These are phyloP conservation scores for Ustilago curta DNA, from an alignment of 1,284 basidiomycete genomes.

Conservation along the genomic window DNA sequence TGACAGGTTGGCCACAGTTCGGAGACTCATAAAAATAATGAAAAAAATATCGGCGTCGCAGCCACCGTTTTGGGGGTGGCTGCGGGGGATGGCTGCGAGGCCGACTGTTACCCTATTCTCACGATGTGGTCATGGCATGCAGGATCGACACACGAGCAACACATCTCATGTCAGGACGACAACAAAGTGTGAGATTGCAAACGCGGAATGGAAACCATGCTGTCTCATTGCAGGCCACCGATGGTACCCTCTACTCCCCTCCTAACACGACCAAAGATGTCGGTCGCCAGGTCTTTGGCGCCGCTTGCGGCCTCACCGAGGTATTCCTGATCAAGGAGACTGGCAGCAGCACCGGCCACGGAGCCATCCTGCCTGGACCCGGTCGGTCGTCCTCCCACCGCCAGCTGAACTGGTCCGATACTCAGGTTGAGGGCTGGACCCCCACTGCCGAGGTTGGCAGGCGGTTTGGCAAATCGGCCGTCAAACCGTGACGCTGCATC, in stretches of 20 bases:
- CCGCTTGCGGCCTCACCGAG: slow-evolving; percentile 63
- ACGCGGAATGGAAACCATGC: background rate
- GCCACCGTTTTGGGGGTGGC: no score
- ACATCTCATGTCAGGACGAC: background rate
- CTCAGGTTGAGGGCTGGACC: slow-evolving; percentile 55
- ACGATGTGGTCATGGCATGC: no score
- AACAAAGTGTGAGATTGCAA: background rate
- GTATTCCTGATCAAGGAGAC: slow-evolving; percentile 38
- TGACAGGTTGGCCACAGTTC: no score
- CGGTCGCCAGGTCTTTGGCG: slow-evolving; percentile 61
- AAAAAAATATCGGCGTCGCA: no score
- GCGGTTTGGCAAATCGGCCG: slow-evolving; percentile 49
- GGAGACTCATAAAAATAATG: no score
- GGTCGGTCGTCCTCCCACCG: slow-evolving; percentile 33
- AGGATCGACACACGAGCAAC: no score
- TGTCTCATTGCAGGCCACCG: slow-evolving; percentile 32
- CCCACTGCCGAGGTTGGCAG: slow-evolving; percentile 33
- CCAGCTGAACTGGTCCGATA: slow-evolving; percentile 61
- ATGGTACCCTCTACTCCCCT: slow-evolving; percentile 56
- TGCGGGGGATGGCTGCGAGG: no score
- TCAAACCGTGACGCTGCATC: slow-evolving; percentile 62
- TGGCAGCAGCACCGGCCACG: slow-evolving; percentile 27
- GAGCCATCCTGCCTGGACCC: slow-evolving; percentile 22
- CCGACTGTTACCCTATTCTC: no score
- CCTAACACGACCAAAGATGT: slow-evolving; percentile 57